A percentile compares a stretch with the other conserved stretches of the same genome.
phyloP scores from a whole-genome alignment of 1,139 yeast genomes.

The Zygoascus hellenicus region DNA sequence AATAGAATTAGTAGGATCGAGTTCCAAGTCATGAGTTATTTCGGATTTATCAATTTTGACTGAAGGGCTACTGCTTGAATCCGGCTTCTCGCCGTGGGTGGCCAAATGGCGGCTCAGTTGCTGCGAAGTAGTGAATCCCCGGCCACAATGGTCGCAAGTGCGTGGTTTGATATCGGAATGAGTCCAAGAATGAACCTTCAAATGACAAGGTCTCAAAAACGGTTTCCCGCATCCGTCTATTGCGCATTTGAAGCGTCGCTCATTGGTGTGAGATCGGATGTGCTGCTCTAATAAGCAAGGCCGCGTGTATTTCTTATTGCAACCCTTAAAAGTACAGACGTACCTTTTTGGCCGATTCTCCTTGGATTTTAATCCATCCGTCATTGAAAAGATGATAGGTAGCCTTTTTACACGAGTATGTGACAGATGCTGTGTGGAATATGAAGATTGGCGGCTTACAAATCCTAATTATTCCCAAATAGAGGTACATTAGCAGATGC shows the following conservation, averaged over 20 bases:
- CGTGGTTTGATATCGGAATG: slow-evolving; percentile 59
- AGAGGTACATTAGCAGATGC: background rate
- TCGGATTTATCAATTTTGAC: too few relatives aligned
- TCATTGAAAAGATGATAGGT: background rate
- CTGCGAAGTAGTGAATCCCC: slow-evolving; percentile 76
- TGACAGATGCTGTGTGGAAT: background rate
- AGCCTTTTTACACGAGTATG: background rate
- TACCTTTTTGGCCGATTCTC: slow-evolving; percentile 32
- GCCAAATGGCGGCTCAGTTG: slow-evolving; percentile 68
- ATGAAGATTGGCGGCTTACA: background rate
- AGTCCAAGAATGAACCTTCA: slow-evolving; percentile 65
- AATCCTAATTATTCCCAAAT: background rate
- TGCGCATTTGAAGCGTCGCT: slow-evolving; percentile 67
- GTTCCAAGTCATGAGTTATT: too few relatives aligned
- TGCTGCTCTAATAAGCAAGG: slow-evolving; percentile 86
- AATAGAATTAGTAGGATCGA: too few relatives aligned
- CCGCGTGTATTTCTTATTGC: slow-evolving; percentile 69
- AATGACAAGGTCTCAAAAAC: slow-evolving; percentile 74
- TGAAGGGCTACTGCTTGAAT: too few relatives aligned
- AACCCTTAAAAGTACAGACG: slow-evolving; percentile 55
- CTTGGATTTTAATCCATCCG: background rate
- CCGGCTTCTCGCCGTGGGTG: background rate
- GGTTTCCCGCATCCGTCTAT: slow-evolving; percentile 51
- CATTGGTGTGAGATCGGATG: slow-evolving; percentile 65
- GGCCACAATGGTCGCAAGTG: slow-evolving; percentile 68